Base-by-base conservation (phyloP, 441 rosid species). In the Pelargonium australe region DNA sequence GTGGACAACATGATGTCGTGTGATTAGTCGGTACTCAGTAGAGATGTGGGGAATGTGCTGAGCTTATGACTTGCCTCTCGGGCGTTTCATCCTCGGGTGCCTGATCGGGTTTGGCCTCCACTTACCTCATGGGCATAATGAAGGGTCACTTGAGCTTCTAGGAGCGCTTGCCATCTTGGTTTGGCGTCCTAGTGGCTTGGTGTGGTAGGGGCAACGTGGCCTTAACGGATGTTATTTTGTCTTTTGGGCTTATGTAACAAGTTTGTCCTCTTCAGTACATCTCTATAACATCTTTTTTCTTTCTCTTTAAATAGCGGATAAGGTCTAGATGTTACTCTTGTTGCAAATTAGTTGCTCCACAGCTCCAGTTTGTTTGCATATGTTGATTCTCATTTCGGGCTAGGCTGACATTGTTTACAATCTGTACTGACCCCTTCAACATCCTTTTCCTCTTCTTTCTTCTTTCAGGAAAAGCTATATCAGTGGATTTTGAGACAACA, bases 401-500 rank as follows among this genome's bases (percentile, higher is more conserved):
- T 44, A 44, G 0, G 10, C 2, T 11, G 13, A 44, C 49, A 44
- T 44, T 44, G 49, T 44, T 44, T 44, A 7, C 12, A 2, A 10
- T 44, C 11, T 44, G 11, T 11, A 44, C 11, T 44, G 13, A 44
- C 7, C 49, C 49, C 13, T 44, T 44, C 49, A 11, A 19, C n/a
- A 67, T 40, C 23, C 47, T 44, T 67, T 6, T 49, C 55, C 62
- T 34, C 37, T 34, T 34, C 37, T 64, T 2, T 68, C 65, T 17
- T 47, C 49, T 40, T 17, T 34, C 66, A 87, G 92, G 92, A 87
- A 76, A 87, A 87, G 70, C 80, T 87, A 45, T 82, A 80, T 68
- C 89, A 85, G 19, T 87, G 92, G 89, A 80, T 87, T 64, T 69
- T 85, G 80, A 81, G 88, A 70, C 81, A 85, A 75, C 81, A 82